Evolutionary conservation across 345 rosid genomes (phyloP), one percentile per base, ranked within the genome.

Genomic region (Odontarrhena argentea): DNA sequence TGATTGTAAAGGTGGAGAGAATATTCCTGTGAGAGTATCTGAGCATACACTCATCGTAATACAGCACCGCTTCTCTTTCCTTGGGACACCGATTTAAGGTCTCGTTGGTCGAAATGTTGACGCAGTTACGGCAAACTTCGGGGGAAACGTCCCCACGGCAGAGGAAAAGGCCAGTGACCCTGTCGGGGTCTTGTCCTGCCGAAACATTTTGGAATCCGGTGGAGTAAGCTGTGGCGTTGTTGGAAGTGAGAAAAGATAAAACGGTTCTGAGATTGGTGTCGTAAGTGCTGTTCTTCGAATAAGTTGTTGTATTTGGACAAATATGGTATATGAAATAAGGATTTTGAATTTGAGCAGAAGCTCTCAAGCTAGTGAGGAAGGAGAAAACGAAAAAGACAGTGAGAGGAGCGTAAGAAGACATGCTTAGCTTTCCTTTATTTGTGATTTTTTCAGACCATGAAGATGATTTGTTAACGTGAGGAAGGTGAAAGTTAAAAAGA

Each of bases 191-290:
- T 26, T 36, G 52, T 3, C 87, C 84, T 2, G 1, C 44, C 13
- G 84, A 72, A 68, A 34, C 48, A 74, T 71, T 84, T 55, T 65
- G 79, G 71, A 84, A 86, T 11, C 83, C 79, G 6, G 58, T 63
- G 2, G 67, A 50, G 45, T 62, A 61, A 1, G 48, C 28, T 0
- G 63, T 41, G 35, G 74, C 50, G 48, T 62, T 58, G 12, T 45
- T 34, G 8, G 63, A 14, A 8, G 45, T 81, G 32, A 63, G 80
- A 41, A 66, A 73, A 9, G 52, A 81, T 71, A 58, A 77, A 77
- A 74, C 73, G 61, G 54, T 52, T 37, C 63, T 48, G 12, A 83
- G 86, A 62, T 83, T 85, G 40, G 50, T 10, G 0, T 37, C 34
- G 69, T 50, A 84, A 28, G 81, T 49, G 70, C 78, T 78, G 73